phyloP scores from a whole-genome alignment of 345 rosid genomes.

The Murraya paniculata region DNA sequence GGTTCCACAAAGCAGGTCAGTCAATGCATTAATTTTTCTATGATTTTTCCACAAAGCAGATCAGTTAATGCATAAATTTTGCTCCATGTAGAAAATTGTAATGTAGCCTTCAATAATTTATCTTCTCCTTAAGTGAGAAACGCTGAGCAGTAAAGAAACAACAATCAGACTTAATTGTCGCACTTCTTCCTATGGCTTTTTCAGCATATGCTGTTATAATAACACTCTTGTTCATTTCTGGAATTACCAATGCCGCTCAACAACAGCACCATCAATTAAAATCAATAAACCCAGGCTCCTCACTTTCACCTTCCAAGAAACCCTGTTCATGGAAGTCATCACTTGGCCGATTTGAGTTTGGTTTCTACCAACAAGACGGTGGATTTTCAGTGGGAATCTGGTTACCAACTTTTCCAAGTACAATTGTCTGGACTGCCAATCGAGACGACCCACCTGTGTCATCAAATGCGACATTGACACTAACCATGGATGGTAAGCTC shows the following conservation, averaged over 20 bases:
- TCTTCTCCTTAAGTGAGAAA: too few relatives aligned
- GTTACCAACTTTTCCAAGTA: slow-evolving; percentile 1
- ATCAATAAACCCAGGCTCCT: background rate
- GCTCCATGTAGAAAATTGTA: too few relatives aligned
- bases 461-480: background rate
- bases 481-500: background rate
- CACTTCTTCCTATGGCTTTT: background rate
- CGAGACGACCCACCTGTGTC: background rate
- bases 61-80: too few relatives aligned
- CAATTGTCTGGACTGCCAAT: slow-evolving; percentile 1
- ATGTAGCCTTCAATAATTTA: too few relatives aligned
- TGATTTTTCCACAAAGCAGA: too few relatives aligned
- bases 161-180: background rate
- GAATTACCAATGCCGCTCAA: background rate
- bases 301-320: slow-evolving; percentile 12
- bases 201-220: background rate
- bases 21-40: too few relatives aligned
- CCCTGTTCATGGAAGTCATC: slow-evolving; percentile 30
- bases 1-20: too few relatives aligned
- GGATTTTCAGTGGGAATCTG: slow-evolving; percentile 32
- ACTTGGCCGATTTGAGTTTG: slow-evolving; percentile 33
- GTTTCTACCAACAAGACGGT: slow-evolving; percentile 25
- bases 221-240: background rate
- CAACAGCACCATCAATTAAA: background rate
- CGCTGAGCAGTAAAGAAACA: background rate